phyloP scores from a whole-genome alignment of 805 yeast genomes.

The Saccharomyces paradoxus region DNA sequence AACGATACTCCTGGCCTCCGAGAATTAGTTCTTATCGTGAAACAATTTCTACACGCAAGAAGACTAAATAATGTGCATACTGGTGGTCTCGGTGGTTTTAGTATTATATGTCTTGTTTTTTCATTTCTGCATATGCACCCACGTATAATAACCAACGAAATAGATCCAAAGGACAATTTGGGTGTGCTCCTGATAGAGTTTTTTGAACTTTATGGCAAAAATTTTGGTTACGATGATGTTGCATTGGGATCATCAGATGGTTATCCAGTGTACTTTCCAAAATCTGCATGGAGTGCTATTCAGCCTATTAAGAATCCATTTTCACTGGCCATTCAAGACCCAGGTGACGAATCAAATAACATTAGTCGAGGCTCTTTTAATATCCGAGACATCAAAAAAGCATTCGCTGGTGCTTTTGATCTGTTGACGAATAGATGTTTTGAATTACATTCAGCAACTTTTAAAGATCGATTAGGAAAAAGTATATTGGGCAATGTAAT shows the following conservation, averaged over 20 bases:
- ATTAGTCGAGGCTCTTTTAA: conserved; percentile 81
- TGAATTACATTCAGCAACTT: conserved; percentile 57
- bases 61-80: conserved; percentile 76
- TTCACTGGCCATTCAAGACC: conserved; percentile 77
- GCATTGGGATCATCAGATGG: conserved; percentile 58
- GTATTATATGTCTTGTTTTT: conserved; percentile 80
- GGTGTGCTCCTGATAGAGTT: conserved; percentile 86
- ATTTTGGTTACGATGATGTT: conserved; percentile 76
- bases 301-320: conserved; percentile 47
- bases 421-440: conserved; percentile 66
- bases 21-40: conserved; percentile 72
- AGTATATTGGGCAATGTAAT: conserved; percentile 76
- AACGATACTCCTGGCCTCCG: conserved; percentile 66
- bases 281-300: conserved; percentile 44
- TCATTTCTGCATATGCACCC: conserved; percentile 78
- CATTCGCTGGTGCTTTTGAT: conserved; percentile 85
- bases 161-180: conserved; percentile 62
- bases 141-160: conserved; percentile 54
- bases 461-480: conserved; percentile 57
- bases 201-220: conserved; percentile 83
- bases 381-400: conserved; percentile 66
- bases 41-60: conserved; percentile 76
- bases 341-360: conserved; percentile 75
- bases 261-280: conserved; percentile 50
- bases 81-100: conserved; percentile 93